Base-by-base conservation (phyloP, 2,329 filamentous ascomycete species). In the Hypoxylon sp. region DNA sequence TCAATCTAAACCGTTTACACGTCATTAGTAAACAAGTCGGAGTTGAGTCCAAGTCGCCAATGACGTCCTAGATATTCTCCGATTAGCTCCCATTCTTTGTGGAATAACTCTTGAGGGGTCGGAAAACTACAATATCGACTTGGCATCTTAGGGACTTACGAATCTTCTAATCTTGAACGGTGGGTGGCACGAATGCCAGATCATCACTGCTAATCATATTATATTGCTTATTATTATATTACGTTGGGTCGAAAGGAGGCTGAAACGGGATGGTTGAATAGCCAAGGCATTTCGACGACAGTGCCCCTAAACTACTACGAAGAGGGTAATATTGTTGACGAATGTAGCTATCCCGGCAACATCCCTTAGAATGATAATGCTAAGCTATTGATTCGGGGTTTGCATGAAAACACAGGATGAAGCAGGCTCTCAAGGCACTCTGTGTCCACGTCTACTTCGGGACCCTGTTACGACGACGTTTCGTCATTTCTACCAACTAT, bases 151-250 rank as follows among this genome's bases (percentile, higher is more conserved):
- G 44, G 39, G 33, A 50, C 42, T 46, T 24, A 24, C 64, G 24
- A 59, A 10, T 51, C 58, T 61, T 29, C 14, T 61, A 54, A 59
- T 37, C 42, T 66, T 47, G 14, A 2, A 24, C 17, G 48, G 58
- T 39, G 53, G 53, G 65, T 65, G 47, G 42, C 50, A 65, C 65
- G 59, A 17, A 54, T 52, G 65, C 68, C 68, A 71, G 55, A 33
- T 71, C 68, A 71, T 63, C 67, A 63, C 9, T 58, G 31, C 53
- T 48, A 37, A 37, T 22, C 46, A 52, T 33, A 62, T 33, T 13
- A 47, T 53, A 59, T 55, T 33, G 52, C 26, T 52, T 59, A 53
- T 35, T 39, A 14, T 14, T 19, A 44, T 39, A 33, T 61, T 51
- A 63, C 22, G 37, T 62, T 46, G 50, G 62, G 62, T 63, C 17